Evolutionary conservation across 2,329 filamentous ascomycete species (phyloP), one percentile per base, ranked within the genome.

Genomic region (Pseudomassariella vexata): DNA sequence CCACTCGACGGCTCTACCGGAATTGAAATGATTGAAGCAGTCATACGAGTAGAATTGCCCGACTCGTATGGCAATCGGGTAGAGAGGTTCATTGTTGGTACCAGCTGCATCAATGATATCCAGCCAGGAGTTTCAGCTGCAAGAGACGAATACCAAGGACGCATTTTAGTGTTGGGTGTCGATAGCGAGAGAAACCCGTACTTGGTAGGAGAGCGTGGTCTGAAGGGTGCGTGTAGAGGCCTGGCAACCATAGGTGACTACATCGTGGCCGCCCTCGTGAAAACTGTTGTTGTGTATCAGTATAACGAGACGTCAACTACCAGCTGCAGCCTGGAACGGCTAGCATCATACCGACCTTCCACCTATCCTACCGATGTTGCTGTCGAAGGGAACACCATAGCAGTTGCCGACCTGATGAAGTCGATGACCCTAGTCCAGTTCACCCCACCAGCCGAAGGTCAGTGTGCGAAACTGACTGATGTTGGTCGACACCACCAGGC

Each of bases 331-430:
- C 68, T 96, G 8, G 67, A 71, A 30, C 90, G 85, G 53, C 53
- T 83, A 11, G 84, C 85, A 1, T 76, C 79, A 3, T 94, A 88
- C 56, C 77, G 88, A 9, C 84, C 86, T 2, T 78, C 87, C 3
- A 94, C 88, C 0, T 85, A 85, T 19, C 89, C 92, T 0, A 76
- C 94, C 11, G 85, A 90, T 44, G 56, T 96, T 6, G 78, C 81
- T 8, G 73, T 95, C 10, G 75, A 77, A 2, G 83, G 74, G 1
- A 79, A 82, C 44, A 68, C 76, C 16, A 89, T 98, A 40, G 86
- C 85, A 0, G 79, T 96, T 8, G 85, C 82, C 1, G 92, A 98
- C 51, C 64, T 98, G 27, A 95, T 95, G 85, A 95, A 96, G 61
- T 94, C 86, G 2, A 68, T 94, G 16, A 80, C 83, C 2, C 63